Evolutionary conservation across 2,329 filamentous ascomycete species (phyloP), one percentile per base, ranked within the genome.

Genomic region (Kalmusia sp.): DNA sequence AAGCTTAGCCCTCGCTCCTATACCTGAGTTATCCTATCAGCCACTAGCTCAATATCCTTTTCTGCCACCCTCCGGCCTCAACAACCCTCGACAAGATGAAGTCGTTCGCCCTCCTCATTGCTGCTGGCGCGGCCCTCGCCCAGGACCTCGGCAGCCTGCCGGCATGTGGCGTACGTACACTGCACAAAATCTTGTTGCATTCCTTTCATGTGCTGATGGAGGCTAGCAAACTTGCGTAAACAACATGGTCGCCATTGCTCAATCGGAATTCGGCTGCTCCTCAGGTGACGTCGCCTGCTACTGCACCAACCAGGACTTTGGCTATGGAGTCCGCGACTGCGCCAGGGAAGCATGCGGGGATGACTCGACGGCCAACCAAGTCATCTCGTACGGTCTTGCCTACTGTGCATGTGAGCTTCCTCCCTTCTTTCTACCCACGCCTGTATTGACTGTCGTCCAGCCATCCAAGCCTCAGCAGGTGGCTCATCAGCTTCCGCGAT

Each of bases 261-360:
- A 64, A 41, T 55, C 62, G 25, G 6, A 66, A 17, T 77, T 81
- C 57, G 74, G 74, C 52, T 82, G 79, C 64, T 19, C 58, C 14
- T 15, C 52, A 11, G 65, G 66, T 12, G 77, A 80, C 58, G 55
- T 68, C 28, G 50, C 53, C 47, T 82, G 79, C 72, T 74, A 79
- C 54, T 82, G 79, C 73, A 60, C 54, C n/a, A 71, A 78, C 50
- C 54, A 53, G 30, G 65, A 79, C 71, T 82, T 79, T 58, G 71
- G 69, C 52, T 79, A 76, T 51, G 79, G 79, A 54, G 67, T 82
- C 44, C 77, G 78, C 53, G 79, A 82, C 63, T 82, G 79, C 69
- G 70, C 77, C 51, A 74, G 65, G 51, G 68, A 76, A 60, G 75
- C 75, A 28, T 80, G 79, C 59, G 15, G 34, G 24, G 43, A 53